Conservation (phyloP, 2,329 filamentous ascomycete genomes). For the Penicillium sp. region DNA sequence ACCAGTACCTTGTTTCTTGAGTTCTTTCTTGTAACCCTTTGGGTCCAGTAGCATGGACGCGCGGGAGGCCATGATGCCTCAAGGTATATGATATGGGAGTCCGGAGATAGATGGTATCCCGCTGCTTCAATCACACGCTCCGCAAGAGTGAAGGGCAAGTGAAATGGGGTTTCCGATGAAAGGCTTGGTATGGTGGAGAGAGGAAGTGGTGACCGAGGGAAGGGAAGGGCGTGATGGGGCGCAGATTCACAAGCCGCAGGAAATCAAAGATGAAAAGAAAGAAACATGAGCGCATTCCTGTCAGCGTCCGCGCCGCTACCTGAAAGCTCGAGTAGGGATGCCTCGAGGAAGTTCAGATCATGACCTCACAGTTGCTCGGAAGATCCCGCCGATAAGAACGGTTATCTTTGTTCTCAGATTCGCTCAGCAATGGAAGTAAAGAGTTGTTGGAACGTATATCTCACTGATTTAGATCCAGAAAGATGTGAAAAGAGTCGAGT, state of each 20-base stretch:
- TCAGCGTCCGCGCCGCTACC: not conserved
- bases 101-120: not conserved
- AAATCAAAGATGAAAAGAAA: not conserved
- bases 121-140: not conserved
- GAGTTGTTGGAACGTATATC: not conserved
- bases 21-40: conserved; percentile 41
- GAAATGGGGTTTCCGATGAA: not conserved
- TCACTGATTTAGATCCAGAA: not conserved
- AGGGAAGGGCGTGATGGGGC: not conserved
- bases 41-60: conserved; percentile 48
- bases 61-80: conserved; percentile 37
- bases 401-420: conserved; percentile 15
- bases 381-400: conserved; percentile 28
- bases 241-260: not conserved
- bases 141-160: not conserved
- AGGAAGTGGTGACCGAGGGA: not conserved
- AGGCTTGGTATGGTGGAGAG: not conserved
- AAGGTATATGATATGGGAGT: not conserved
- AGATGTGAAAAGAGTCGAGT: not conserved
- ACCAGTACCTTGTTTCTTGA: conserved; percentile 36
- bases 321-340: not conserved
- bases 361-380: conserved; percentile 25
- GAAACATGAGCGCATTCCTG: not conserved
- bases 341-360: conserved; percentile 6
- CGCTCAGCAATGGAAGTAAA: not conserved